Evolutionary conservation across 2,329 filamentous ascomycete species (phyloP).

Genomic region (Aspergillus tamarii): DNA sequence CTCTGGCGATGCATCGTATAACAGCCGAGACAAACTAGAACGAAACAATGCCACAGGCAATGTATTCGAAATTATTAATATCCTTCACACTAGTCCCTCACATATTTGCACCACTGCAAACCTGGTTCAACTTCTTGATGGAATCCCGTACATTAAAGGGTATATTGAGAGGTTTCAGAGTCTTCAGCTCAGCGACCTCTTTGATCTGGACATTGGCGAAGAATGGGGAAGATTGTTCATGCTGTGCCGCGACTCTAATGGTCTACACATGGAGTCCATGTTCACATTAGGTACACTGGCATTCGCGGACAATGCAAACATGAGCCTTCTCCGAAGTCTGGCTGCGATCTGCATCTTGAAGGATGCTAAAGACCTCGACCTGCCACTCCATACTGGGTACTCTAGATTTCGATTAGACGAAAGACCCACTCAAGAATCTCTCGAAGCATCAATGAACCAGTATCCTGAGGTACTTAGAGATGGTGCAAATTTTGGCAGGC

Average conservation of each 20-base stretch:
- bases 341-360: slow-evolving; percentile 1
- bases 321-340: slow-evolving; percentile 1
- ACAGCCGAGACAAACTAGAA: neutral
- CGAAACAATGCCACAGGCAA: neutral
- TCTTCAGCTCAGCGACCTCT: neutral
- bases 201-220: neutral
- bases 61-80: neutral
- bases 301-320: neutral
- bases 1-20: neutral
- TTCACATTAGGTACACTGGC: neutral
- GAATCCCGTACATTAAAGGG: neutral
- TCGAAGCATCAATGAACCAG: neutral
- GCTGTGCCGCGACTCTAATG: neutral
- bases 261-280: neutral
- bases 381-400: neutral
- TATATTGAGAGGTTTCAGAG: neutral
- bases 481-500: neutral
- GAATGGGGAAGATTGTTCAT: neutral
- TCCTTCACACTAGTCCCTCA: neutral
- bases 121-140: neutral
- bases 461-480: neutral
- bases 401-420: neutral
- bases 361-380: neutral
- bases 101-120: neutral
- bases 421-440: neutral